Conservation (phyloP, 2,329 filamentous ascomycete genomes). For the Xylariales sp. region DNA sequence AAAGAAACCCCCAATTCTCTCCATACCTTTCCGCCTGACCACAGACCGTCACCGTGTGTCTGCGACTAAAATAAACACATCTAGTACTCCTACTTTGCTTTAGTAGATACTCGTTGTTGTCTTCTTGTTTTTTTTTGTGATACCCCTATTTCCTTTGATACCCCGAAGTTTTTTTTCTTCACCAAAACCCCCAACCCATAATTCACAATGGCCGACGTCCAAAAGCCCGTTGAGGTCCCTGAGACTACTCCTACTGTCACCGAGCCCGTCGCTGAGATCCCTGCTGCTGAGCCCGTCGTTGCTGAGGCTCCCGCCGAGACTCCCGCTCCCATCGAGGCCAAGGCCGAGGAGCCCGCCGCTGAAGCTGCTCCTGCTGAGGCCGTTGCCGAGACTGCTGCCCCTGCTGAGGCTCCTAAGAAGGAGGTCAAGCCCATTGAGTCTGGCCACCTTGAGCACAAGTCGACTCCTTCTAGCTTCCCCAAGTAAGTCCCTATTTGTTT, state of each 20-base stretch:
- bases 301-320: conserved; percentile 17
- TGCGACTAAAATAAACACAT: conserved; percentile 5
- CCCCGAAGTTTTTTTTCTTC: conserved; percentile 26
- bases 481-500: too few relatives aligned
- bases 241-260: conserved; percentile 40
- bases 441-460: conserved; percentile 86
- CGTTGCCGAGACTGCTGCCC: conserved; percentile 34
- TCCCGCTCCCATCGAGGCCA: conserved; percentile 31
- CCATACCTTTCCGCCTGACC: too few relatives aligned
- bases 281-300: conserved; percentile 17
- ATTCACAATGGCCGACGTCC: conserved; percentile 67
- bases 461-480: conserved; percentile 71
- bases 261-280: conserved; percentile 27
- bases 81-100: conserved; percentile 1
- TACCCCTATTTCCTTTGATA: conserved; percentile 42
- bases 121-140: conserved; percentile 42
- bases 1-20: conserved; percentile 17
- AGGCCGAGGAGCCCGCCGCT: conserved; percentile 36
- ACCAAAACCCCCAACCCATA: conserved; percentile 10
- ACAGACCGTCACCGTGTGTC: too few relatives aligned
- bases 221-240: conserved; percentile 63
- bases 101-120: conserved; percentile 1
- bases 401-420: conserved; percentile 36
- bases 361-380: conserved; percentile 31
- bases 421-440: conserved; percentile 71